phyloP scores from a whole-genome alignment of 2,329 filamentous ascomycete species.

The Mycosphaerella sp. region DNA sequence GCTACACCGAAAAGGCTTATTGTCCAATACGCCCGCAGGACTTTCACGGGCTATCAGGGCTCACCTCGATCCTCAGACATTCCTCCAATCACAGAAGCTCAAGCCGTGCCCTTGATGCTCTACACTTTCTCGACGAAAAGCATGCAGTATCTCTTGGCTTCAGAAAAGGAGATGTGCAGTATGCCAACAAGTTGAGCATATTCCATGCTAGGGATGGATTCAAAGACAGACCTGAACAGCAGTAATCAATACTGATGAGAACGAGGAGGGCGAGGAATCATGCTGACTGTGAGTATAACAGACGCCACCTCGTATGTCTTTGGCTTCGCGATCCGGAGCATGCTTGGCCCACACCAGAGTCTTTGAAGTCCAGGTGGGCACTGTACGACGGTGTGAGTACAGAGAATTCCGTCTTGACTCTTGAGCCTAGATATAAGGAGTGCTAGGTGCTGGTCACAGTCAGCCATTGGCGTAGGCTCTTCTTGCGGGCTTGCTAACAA shows the following conservation, averaged over 20 bases:
- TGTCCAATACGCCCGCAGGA: conserved; percentile 36
- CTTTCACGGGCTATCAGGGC: conserved; percentile 47
- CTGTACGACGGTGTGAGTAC: conserved; percentile 50
- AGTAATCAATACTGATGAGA: too few species aligned
- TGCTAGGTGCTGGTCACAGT: conserved; percentile 9
- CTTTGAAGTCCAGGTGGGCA: conserved; percentile 44
- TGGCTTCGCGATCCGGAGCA: conserved; percentile 46
- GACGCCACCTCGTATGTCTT: conserved; percentile 43
- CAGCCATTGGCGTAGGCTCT: conserved; percentile 1
- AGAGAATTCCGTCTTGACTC: conserved; percentile 51
- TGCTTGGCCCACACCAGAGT: conserved; percentile 41
- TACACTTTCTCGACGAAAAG: conserved; percentile 41
- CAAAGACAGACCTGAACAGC: conserved; percentile 35
- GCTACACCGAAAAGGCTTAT: conserved; percentile 43
- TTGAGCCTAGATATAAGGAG: conserved; percentile 49
- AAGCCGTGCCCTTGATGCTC: conserved; percentile 42
- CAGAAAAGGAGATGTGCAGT: conserved; percentile 44
- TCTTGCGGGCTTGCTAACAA: not conserved
- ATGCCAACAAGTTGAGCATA: conserved; percentile 48
- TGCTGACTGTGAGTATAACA: too few species aligned
- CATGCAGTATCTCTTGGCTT: conserved; percentile 37
- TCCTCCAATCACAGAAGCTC: conserved; percentile 47
- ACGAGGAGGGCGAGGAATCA: too few species aligned
- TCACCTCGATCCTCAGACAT: conserved; percentile 50
- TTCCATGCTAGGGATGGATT: conserved; percentile 49